These are phyloP conservation scores for Cyathus striatus DNA, from an alignment of 768 basidiomycete genomes.

Conservation along the genomic window DNA sequence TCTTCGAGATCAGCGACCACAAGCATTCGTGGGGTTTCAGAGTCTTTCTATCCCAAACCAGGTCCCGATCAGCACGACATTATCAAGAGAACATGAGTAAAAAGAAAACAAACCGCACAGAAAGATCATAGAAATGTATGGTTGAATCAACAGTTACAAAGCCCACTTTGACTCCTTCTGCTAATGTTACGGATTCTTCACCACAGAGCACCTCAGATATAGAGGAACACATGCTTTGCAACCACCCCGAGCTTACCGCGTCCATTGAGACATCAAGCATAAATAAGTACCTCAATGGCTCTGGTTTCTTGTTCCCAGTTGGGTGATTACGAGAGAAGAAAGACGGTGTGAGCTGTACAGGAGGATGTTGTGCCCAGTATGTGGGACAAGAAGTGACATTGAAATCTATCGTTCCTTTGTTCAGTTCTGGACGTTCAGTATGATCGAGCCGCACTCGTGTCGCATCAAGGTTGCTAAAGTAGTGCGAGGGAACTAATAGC, in stretches of 20 bases:
- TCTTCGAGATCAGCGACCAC: conserved; percentile 91
- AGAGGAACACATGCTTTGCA: conserved; percentile 63
- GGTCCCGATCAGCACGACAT: no score
- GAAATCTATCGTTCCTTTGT: conserved; percentile 90
- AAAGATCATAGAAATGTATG: conserved; percentile 86
- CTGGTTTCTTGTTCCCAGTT: conserved; percentile 45
- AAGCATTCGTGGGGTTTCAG: conserved; percentile 65
- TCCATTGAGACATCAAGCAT: conserved; percentile 79
- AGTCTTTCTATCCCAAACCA: conserved; percentile 39
- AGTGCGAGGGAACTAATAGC: conserved; percentile 63
- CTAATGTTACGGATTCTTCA: conserved; percentile 30
- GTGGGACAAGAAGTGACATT: conserved; percentile 69
- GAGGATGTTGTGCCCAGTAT: conserved; percentile 81
- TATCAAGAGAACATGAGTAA: conserved; percentile 9
- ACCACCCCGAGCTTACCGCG: conserved; percentile 63
- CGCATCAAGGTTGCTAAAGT: conserved; percentile 80
- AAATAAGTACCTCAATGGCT: conserved; percentile 76
- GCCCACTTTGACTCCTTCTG: no score
- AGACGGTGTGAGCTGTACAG: conserved; percentile 44
- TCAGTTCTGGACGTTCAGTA: conserved; percentile 76
- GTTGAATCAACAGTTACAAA: conserved; percentile 79
- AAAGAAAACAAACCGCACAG: conserved; percentile 49
- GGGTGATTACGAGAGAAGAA: conserved; percentile 46
- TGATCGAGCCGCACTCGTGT: conserved; percentile 79
- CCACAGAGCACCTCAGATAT: conserved; percentile 63